Evolutionary conservation across 23 red algal species (phyloP).

Genomic region (Cyanidiococcus yangmingshanensis): DNA sequence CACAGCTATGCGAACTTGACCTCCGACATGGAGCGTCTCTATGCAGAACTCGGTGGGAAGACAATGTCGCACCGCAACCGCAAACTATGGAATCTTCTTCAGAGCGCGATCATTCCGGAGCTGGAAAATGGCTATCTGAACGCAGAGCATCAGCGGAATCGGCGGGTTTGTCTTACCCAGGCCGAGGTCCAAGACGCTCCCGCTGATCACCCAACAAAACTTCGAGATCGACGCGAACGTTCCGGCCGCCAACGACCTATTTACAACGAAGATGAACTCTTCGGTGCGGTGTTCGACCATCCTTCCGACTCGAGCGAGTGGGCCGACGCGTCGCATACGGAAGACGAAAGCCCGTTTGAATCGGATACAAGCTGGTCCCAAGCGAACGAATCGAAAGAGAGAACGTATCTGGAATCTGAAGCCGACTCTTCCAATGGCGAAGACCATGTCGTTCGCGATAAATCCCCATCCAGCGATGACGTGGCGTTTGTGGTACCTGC

Average conservation of each 20-base stretch:
- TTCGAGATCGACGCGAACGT: too few species aligned
- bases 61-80: not conserved
- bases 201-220: too few species aligned
- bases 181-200: too few species aligned
- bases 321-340: not conserved
- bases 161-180: too few species aligned
- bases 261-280: constrained; percentile 12
- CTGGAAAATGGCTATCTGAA: not conserved
- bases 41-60: not conserved
- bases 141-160: too few species aligned
- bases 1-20: not conserved
- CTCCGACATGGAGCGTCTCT: constrained; percentile 1
- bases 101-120: not conserved
- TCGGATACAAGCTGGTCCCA: not conserved
- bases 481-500: too few species aligned
- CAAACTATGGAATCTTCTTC: not conserved
- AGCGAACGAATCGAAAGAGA: not conserved
- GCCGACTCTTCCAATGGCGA: too few species aligned
- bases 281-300: not conserved
- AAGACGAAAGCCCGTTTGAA: not conserved
- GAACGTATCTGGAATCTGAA: not conserved
- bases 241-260: not conserved
- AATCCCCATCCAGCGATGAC: not conserved
- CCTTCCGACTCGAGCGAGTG: not conserved
- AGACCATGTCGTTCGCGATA: too few species aligned